phyloP scores from a whole-genome alignment of 2,329 filamentous ascomycete genomes.

The Hypoxylon sp. region DNA sequence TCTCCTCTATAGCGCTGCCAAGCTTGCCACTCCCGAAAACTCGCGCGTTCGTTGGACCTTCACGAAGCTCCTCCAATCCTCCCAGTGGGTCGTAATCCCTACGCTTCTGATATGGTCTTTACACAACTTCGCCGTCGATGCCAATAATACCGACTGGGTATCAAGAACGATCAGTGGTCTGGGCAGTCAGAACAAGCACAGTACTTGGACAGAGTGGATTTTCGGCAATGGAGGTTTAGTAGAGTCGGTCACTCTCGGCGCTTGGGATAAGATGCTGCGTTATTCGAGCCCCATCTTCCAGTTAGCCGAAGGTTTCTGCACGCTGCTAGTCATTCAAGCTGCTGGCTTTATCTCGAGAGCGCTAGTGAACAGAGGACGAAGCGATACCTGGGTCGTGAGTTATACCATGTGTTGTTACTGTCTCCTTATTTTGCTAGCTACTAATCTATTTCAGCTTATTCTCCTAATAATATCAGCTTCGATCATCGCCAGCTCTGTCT shows the following conservation, averaged over 20 bases:
- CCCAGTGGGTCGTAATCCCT: slow-evolving; percentile 90
- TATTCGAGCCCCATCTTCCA: slow-evolving; percentile 97
- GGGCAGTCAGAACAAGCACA: slow-evolving; percentile 68
- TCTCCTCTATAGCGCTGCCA: slow-evolving; percentile 85
- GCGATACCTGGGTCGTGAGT: slow-evolving; percentile 96
- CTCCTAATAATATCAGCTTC: slow-evolving; percentile 90
- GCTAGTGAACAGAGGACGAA: slow-evolving; percentile 92
- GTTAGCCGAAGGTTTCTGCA: slow-evolving; percentile 95
- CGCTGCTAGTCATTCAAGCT: slow-evolving; percentile 93
- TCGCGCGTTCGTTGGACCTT: slow-evolving; percentile 82
- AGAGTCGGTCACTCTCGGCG: slow-evolving; percentile 83
- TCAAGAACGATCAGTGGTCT: slow-evolving; percentile 81
- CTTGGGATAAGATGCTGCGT: slow-evolving; percentile 88
- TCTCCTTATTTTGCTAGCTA: slow-evolving; percentile 17
- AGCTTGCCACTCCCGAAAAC: slow-evolving; percentile 82
- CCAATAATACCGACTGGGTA: slow-evolving; percentile 83
- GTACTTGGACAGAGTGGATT: slow-evolving; percentile 84
- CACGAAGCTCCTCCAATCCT: slow-evolving; percentile 76
- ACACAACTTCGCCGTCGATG: slow-evolving; percentile 94
- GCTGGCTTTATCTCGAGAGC: slow-evolving; percentile 94
- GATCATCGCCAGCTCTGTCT: slow-evolving; percentile 92
- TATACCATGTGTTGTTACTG: slow-evolving; percentile 16
- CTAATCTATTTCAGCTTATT: slow-evolving; percentile 77
- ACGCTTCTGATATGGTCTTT: slow-evolving; percentile 93
- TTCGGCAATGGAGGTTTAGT: slow-evolving; percentile 89